Percentiles rank a stretch among this genome's conserved stretches.
Conservation (phyloP, 2,329 filamentous ascomycete genomes). For the Pseudogymnoascus pannorum region DNA sequence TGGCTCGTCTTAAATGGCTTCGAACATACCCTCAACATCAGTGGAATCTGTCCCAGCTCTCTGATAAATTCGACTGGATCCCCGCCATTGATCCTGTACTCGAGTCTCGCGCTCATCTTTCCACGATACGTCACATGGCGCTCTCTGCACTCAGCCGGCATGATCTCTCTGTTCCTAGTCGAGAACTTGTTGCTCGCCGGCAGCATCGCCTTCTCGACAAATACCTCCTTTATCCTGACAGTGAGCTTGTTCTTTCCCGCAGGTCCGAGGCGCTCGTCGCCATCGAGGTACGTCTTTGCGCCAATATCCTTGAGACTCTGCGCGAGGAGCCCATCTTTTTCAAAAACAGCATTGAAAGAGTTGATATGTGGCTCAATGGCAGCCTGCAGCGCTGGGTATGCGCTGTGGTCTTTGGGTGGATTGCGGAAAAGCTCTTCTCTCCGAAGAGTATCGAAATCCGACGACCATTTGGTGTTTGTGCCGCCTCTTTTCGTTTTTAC, state of each 20-base stretch:
- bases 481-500: slow-evolving; percentile 33
- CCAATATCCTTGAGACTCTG: slow-evolving; percentile 84
- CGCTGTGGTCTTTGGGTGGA: slow-evolving; percentile 77
- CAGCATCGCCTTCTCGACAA: slow-evolving; percentile 72
- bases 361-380: slow-evolving; percentile 91
- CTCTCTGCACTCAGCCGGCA: slow-evolving; percentile 90
- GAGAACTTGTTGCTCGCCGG: slow-evolving; percentile 79
- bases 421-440: slow-evolving; percentile 84
- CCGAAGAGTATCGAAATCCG: slow-evolving; percentile 76
- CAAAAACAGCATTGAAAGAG: slow-evolving; percentile 89
- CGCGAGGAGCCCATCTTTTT: slow-evolving; percentile 62
- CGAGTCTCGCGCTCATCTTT: slow-evolving; percentile 72
- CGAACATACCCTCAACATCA: slow-evolving; percentile 74
- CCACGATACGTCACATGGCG: slow-evolving; percentile 87
- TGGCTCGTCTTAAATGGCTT: slow-evolving; percentile 11
- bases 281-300: slow-evolving; percentile 79
- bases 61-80: slow-evolving; percentile 75
- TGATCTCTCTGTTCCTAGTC: slow-evolving; percentile 70
- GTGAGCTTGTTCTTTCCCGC: slow-evolving; percentile 65
- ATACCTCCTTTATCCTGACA: slow-evolving; percentile 72
- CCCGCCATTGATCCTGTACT: slow-evolving; percentile 80
- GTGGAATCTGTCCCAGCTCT: slow-evolving; percentile 80
- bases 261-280: slow-evolving; percentile 54
- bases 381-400: slow-evolving; percentile 77
- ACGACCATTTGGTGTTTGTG: slow-evolving; percentile 69